Evolutionary conservation across 192 early-diverging fungal genomes (phyloP).

Genomic region (Podila horticola): DNA sequence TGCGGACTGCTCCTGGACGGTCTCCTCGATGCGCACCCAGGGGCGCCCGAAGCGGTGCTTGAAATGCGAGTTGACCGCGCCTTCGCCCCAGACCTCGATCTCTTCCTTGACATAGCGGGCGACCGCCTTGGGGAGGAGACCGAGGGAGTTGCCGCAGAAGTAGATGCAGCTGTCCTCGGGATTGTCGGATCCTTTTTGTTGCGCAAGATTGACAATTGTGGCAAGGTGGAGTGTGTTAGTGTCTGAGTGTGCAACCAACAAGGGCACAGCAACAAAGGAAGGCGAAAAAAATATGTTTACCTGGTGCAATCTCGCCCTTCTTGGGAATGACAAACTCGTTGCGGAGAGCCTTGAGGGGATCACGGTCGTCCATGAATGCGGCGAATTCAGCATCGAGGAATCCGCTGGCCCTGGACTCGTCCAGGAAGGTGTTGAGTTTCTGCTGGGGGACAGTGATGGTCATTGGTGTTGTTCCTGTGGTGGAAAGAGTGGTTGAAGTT

Average conservation of each 20-base stretch:
- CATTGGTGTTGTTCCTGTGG: background rate
- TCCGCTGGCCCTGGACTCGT: conserved; percentile 17
- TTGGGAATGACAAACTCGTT: conserved; percentile 79
- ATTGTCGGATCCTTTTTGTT: conserved; percentile 11
- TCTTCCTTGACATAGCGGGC: conserved; percentile 83
- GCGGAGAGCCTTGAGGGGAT: conserved; percentile 68
- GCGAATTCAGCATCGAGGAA: conserved; percentile 62
- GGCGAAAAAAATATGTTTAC: background rate
- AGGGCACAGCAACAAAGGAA: background rate
- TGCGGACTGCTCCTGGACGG: conserved; percentile 76
- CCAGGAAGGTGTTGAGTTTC: conserved; percentile 27
- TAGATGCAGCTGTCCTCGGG: conserved; percentile 70
- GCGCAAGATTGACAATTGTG: too few species aligned
- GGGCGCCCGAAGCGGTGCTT: conserved; percentile 82
- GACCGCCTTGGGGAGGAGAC: conserved; percentile 81
- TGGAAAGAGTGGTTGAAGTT: too few species aligned
- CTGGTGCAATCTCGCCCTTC: conserved; percentile 54
- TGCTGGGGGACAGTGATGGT: conserved; percentile 25
- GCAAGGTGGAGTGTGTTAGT: background rate
- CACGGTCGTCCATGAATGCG: conserved; percentile 64
- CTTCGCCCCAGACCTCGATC: conserved; percentile 88
- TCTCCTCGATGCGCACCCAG: conserved; percentile 88
- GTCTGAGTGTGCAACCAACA: background rate
- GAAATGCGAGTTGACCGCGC: conserved; percentile 91
- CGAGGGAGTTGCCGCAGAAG: conserved; percentile 95